Evolutionary conservation across 2,329 filamentous ascomycete species (phyloP).

Genomic region (Aspergillus viridinutans): DNA sequence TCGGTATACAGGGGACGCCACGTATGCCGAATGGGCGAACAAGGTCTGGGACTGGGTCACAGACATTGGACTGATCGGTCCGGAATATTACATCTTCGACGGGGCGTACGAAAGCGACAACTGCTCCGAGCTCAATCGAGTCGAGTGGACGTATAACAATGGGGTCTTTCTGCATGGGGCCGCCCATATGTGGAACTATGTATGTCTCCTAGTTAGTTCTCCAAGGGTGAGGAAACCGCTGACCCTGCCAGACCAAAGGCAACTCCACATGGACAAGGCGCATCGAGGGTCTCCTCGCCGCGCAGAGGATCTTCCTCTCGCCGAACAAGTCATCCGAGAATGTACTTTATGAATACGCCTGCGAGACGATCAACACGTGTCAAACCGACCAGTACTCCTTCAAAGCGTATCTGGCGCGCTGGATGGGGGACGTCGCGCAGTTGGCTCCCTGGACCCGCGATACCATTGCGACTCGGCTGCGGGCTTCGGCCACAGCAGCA

Average conservation of each 20-base stretch:
- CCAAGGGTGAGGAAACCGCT: neutral
- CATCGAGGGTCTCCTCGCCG: conserved; percentile 51
- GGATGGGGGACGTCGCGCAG: conserved; percentile 54
- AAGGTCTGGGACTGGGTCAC: conserved; percentile 59
- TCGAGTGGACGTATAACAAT: conserved; percentile 58
- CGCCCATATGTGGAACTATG: conserved; percentile 55
- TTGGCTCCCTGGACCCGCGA: conserved; percentile 54
- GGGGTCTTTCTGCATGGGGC: conserved; percentile 53
- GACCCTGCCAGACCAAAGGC: conserved; percentile 29
- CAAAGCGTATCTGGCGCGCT: conserved; percentile 62
- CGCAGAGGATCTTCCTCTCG: conserved; percentile 48
- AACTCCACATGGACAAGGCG: conserved; percentile 49
- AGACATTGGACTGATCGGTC: conserved; percentile 47
- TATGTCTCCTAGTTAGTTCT: conserved; percentile 22
- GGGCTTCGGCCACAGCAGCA: conserved; percentile 51
- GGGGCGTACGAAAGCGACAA: conserved; percentile 50
- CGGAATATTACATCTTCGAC: conserved; percentile 52
- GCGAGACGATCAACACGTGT: conserved; percentile 52
- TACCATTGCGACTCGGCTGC: conserved; percentile 50
- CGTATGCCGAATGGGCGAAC: conserved; percentile 59
- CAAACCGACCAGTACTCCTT: conserved; percentile 61
- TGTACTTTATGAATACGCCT: conserved; percentile 57
- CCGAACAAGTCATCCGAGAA: conserved; percentile 34
- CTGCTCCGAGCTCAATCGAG: conserved; percentile 50
- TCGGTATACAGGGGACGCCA: conserved; percentile 27